A percentile compares a stretch with the other conserved stretches of the same genome.
Conservation (phyloP, 768 basidiomycete genomes). For the Hirschioporus abietinus region DNA sequence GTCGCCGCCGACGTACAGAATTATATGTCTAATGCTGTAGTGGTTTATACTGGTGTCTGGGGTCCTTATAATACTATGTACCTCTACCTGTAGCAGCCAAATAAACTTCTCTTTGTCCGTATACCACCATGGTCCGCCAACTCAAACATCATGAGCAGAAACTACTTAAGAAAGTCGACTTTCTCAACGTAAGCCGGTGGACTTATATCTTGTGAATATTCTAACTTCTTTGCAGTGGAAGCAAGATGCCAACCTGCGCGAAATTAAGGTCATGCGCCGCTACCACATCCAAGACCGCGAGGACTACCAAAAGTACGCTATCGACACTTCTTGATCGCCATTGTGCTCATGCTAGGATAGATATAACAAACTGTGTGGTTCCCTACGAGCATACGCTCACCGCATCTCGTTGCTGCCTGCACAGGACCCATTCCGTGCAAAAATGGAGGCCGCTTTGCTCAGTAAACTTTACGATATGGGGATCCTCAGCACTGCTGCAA, state of each 20-base stretch:
- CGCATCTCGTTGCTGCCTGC: slow-evolving; percentile 81
- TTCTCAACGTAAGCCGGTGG: slow-evolving; percentile 61
- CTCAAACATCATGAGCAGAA: slow-evolving; percentile 96
- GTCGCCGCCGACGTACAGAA: background rate
- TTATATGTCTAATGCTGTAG: background rate
- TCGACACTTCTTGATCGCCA: slow-evolving; percentile 4
- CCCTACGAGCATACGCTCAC: slow-evolving; percentile 80
- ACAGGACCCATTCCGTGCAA: slow-evolving; percentile 80
- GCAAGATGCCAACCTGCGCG: slow-evolving; percentile 85
- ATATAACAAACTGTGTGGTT: slow-evolving; percentile 94
- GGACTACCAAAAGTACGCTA: slow-evolving; percentile 80
- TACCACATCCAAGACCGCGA: slow-evolving; percentile 95
- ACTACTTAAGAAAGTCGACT: slow-evolving; percentile 94
- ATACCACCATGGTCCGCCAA: slow-evolving; percentile 69
- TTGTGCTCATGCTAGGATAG: slow-evolving; percentile 26
- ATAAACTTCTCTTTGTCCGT: background rate
- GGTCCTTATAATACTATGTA: background rate
- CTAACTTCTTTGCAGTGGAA: slow-evolving; percentile 67
- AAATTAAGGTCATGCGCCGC: slow-evolving; percentile 89
- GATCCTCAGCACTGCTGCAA: slow-evolving; percentile 78
- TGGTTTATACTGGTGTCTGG: background rate
- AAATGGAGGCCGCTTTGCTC: slow-evolving; percentile 82
- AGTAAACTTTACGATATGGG: slow-evolving; percentile 98
- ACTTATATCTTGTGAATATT: slow-evolving; percentile 3
- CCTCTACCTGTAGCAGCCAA: background rate